Base-by-base conservation (phyloP, 2,329 filamentous ascomycete species). In the Thielaviopsis euricoi region DNA sequence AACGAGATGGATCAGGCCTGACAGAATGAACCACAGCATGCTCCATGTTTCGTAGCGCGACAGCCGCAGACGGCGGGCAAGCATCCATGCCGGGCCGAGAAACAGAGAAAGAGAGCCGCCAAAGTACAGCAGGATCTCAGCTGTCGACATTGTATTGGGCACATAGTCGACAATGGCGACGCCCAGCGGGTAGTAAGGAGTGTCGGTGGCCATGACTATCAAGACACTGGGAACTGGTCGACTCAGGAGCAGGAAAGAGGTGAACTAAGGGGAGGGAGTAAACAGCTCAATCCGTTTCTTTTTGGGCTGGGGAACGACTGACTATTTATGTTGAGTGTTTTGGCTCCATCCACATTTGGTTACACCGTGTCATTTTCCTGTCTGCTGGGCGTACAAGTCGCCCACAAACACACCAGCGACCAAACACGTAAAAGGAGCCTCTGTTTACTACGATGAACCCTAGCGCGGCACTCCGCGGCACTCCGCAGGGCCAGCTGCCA, bases 1-100 rank as follows among this genome's bases (percentile, higher is more conserved):
- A 62, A 72, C 68, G 22, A 72, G 56, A 61, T 74, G 71, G 60
- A 73, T 74, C 61, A 63, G 77, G 67, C 71, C 78, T 76, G 85
- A 87, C 15, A 91, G 74, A 22, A 84, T 76, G 68, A 90, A 90
- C 87, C 87, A 91, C 70, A 88, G 70, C 22, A 85, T 78, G 4
- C 78, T 78, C 13, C 76, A 63, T 52, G 81, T 73, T 62, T 89
- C 85, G 25, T 67, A 67, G 7, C 64, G 68, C 37, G 73, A 71
- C 56, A 88, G 66, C 10, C 68, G 72, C 1, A 81, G 79, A 19
- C 79, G 74, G 62, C 76, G 79, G 60, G 80, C 73, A 40, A 82
- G 62, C 9, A 75, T 60, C 58, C 77, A 78, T 3, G 82, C 82
- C 7, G 73, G 65, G 23, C 74, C 69, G 60, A 90, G 77, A 61